phyloP scores from a whole-genome alignment of 2,329 filamentous ascomycete genomes.

The Ceratocystis diversiconidia region DNA sequence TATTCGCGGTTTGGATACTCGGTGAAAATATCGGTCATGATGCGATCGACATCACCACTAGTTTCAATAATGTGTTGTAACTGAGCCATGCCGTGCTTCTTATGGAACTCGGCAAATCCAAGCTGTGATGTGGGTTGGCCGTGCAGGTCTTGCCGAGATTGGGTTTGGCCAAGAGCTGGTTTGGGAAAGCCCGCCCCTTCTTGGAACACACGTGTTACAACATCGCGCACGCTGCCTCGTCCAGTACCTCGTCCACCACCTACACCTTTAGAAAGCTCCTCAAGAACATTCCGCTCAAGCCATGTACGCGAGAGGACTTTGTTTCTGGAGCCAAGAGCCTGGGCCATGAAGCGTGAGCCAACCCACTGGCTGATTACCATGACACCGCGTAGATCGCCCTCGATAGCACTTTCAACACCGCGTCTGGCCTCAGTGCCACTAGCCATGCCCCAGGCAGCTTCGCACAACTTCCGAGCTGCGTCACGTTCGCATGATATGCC shows the following conservation, averaged over 20 bases:
- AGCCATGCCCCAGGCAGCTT: constrained; percentile 68
- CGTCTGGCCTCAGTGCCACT: constrained; percentile 55
- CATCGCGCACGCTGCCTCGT: constrained; percentile 57
- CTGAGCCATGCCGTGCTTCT: constrained; percentile 57
- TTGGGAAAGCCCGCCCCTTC: constrained; percentile 67
- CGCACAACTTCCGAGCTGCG: constrained; percentile 70
- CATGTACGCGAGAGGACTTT: constrained; percentile 54
- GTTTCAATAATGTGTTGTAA: constrained; percentile 65
- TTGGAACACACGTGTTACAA: constrained; percentile 64
- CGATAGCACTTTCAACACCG: constrained; percentile 52
- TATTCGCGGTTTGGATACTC: constrained; percentile 77
- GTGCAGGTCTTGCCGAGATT: constrained; percentile 27
- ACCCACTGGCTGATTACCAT: constrained; percentile 86
- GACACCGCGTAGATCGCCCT: constrained; percentile 63
- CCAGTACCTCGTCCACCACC: constrained; percentile 58
- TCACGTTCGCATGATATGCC: constrained; percentile 79
- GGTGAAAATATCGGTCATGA: constrained; percentile 71
- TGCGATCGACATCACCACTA: constrained; percentile 62
- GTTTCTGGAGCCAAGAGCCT: constrained; percentile 27
- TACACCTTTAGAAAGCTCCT: constrained; percentile 54
- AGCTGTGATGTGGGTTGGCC: constrained; percentile 46
- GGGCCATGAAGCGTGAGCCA: constrained; percentile 50
- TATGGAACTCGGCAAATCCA: constrained; percentile 57
- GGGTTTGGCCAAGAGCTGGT: constrained; percentile 28
- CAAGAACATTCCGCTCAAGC: constrained; percentile 58